Conservation (phyloP, 257 asterid species). For the Solanum etuberosum region DNA sequence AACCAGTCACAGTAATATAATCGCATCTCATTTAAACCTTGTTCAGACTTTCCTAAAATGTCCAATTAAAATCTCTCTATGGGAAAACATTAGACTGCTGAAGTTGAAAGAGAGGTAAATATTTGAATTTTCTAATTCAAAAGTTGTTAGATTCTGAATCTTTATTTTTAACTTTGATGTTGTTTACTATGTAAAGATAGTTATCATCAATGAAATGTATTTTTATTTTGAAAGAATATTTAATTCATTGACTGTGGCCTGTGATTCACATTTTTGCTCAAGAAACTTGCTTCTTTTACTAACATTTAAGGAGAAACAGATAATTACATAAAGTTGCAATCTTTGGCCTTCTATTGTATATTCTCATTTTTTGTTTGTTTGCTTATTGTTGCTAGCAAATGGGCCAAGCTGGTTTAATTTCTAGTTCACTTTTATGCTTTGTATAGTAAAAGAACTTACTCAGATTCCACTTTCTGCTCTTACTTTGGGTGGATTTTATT, state of each 20-base stretch:
- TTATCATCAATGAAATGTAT: not conserved
- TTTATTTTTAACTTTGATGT: not conserved
- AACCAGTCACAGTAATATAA: not conserved
- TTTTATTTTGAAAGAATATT: not conserved
- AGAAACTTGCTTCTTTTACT: not conserved
- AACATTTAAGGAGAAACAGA: not conserved
- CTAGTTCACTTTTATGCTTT: not conserved
- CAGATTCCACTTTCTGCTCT: not conserved
- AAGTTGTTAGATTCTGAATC: not conserved
- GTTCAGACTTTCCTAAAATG: not conserved
- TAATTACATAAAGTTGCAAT: not conserved
- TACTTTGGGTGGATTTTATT: not conserved
- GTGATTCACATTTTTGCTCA: not conserved
- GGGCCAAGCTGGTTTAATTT: not conserved
- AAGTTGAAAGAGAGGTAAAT: not conserved
- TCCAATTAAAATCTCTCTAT: not conserved
- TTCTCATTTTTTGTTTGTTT: not conserved
- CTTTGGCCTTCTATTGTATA: not conserved
- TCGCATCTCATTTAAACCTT: not conserved
- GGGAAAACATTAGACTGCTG: not conserved
- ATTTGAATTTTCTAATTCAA: not conserved
- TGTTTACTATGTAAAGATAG: not conserved
- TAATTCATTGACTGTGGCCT: not conserved
- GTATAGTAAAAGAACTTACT: not conserved
- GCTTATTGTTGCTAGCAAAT: not conserved